These are phyloP conservation scores for Flueggea neowawraea DNA, from an alignment of 441 rosid genomes.

Conservation along the genomic window DNA sequence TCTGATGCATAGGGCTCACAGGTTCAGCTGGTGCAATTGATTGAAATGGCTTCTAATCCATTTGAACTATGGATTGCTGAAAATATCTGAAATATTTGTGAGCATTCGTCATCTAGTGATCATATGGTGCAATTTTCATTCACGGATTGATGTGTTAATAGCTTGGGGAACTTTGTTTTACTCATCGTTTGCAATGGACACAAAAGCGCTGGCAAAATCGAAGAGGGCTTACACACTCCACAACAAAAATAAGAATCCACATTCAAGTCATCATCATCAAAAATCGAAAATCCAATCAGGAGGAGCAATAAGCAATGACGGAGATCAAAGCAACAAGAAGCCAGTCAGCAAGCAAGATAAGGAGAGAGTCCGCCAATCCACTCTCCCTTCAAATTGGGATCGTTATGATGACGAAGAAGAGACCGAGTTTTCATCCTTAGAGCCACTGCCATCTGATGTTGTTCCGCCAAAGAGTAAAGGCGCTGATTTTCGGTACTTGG, in stretches of 20 bases:
- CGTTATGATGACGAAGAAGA: constrained; percentile 54
- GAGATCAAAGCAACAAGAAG: too few relatives aligned
- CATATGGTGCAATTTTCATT: too few relatives aligned
- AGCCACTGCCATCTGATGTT: constrained; percentile 26
- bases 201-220: constrained; percentile 72
- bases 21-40: too few relatives aligned
- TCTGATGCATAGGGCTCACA: too few relatives aligned
- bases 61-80: too few relatives aligned
- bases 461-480: constrained; percentile 77
- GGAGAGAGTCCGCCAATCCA: constrained; percentile 27
- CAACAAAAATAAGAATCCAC: constrained; percentile 43
- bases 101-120: too few relatives aligned
- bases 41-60: too few relatives aligned
- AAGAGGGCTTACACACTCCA: constrained; percentile 89
- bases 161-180: too few relatives aligned
- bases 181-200: constrained; percentile 39
- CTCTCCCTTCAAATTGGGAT: constrained; percentile 73
- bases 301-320: too few relatives aligned
- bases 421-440: constrained; percentile 25
- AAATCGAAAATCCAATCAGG: constrained; percentile 26
- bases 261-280: constrained; percentile 26
- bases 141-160: too few relatives aligned
- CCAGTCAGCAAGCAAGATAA: constrained; percentile 13
- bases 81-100: too few relatives aligned
- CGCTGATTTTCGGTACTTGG: constrained; percentile 56